phyloP scores from a whole-genome alignment of 495 filamentous ascomycete species.

The Melanomma pulvis-pyrius region DNA sequence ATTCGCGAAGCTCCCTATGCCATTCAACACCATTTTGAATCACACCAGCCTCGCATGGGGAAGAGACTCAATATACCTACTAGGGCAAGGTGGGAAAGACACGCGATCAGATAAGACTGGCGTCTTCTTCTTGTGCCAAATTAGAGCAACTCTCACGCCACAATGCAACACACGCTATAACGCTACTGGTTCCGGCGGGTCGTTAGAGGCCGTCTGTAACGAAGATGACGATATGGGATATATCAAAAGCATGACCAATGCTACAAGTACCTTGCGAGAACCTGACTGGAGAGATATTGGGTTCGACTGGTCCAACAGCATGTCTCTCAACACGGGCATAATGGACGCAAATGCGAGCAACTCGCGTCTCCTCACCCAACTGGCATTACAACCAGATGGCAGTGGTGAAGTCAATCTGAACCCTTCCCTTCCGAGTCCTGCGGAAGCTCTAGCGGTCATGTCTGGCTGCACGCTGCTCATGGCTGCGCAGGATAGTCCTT shows the following conservation, averaged over 20 bases:
- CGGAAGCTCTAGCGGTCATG: slow-evolving; percentile 69
- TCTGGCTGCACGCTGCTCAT: slow-evolving; percentile 65
- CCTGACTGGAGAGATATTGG: slow-evolving; percentile 64
- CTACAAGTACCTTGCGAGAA: slow-evolving; percentile 40
- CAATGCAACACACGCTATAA: slow-evolving; percentile 66
- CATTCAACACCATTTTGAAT: slow-evolving; percentile 70
- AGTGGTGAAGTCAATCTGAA: slow-evolving; percentile 38
- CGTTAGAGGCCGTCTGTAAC: slow-evolving; percentile 61
- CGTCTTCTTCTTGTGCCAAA: slow-evolving; percentile 64
- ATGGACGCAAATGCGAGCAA: slow-evolving; percentile 62
- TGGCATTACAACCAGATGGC: slow-evolving; percentile 41
- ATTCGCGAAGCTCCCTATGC: slow-evolving; percentile 63
- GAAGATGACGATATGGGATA: slow-evolving; percentile 58
- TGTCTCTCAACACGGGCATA: slow-evolving; percentile 64
- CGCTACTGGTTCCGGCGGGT: slow-evolving; percentile 58
- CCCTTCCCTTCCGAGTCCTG: slow-evolving; percentile 59
- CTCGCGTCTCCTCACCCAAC: slow-evolving; percentile 63
- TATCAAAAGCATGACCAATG: slow-evolving; percentile 45
- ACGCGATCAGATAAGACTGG: slow-evolving; percentile 32
- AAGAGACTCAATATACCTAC: slow-evolving; percentile 62
- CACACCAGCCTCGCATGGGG: slow-evolving; percentile 43
- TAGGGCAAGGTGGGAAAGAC: slow-evolving; percentile 53
- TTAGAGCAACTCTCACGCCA: slow-evolving; percentile 60
- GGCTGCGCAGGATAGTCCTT: slow-evolving; percentile 56
- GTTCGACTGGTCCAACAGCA: slow-evolving; percentile 56